Conservation (phyloP, 2,329 filamentous ascomycete species). For the Fusarium chlamydosporum region DNA sequence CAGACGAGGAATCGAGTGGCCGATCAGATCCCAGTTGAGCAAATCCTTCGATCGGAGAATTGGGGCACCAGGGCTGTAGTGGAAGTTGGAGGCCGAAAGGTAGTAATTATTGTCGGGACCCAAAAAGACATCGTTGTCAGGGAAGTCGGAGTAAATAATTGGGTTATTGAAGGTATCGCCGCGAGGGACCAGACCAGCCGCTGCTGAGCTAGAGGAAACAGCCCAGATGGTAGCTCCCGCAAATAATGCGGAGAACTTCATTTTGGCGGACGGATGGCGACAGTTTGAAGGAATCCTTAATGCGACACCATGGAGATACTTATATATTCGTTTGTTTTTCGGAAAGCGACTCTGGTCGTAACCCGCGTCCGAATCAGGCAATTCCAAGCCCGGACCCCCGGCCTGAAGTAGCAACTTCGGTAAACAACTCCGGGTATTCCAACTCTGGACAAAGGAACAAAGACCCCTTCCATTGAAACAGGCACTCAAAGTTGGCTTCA, state of each 20-base stretch:
- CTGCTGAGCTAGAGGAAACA: background rate
- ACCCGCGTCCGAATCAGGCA: background rate
- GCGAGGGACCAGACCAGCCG: constrained; percentile 3
- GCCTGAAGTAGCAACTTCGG: constrained; percentile 32
- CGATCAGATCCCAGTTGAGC: constrained; percentile 64
- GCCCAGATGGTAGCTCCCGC: background rate
- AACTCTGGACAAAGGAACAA: constrained; percentile 6
- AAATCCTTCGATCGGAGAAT: constrained; percentile 69
- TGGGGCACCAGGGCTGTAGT: constrained; percentile 69
- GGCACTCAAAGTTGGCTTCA: background rate
- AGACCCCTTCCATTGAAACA: background rate
- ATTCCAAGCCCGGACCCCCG: constrained; percentile 5
- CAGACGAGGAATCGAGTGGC: constrained; percentile 62
- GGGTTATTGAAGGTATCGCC: constrained; percentile 58
- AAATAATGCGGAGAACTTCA: constrained; percentile 3
- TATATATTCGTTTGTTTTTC: background rate
- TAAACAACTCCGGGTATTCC: constrained; percentile 7
- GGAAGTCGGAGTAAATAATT: constrained; percentile 68
- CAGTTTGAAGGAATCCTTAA: accelerated
- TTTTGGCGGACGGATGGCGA: accelerated
- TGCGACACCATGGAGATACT: background rate
- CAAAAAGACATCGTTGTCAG: constrained; percentile 68
- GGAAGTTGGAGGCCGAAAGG: constrained; percentile 69
- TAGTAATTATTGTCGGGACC: constrained; percentile 66
- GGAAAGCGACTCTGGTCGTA: background rate